Evolutionary conservation across 352 stramenopile species (phyloP), one percentile per base, ranked within the genome.

Genomic region (Phytophthora fragariae): DNA sequence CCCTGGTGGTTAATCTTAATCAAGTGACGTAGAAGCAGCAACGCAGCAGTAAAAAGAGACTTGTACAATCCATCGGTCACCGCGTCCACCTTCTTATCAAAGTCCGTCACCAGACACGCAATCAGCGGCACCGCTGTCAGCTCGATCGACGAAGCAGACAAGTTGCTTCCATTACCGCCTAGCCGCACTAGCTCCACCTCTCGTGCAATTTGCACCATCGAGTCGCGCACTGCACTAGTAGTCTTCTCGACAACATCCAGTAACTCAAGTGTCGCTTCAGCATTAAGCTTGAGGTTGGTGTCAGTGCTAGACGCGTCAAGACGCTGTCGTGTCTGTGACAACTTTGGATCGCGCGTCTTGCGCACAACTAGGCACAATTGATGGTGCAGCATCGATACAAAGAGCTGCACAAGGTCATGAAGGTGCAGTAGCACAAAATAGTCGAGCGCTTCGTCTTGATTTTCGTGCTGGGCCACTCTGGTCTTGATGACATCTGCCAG

Each of bases 371-470:
- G 56, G 49, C 77, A 84, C 19, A 91, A 70, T 29, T 93, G 86
- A 49, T 93, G 86, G 37, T 93, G 86, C 4, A 93, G 66, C 86
- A 93, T 93, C 15, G 86, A 88, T 10, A 91, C 83, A 12, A 93
- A 65, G n/a, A 93, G 76, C 52, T 87, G 73, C 17, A 88, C 75
- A 10, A 92, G 68, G 54, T 83, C 65, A 29, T 81, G 69, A 2
- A 92, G 53, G 60, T 93, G 83, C 9, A 73, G 44, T 47, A 92
- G 46, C 41, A 83, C 79, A 56, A 91, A 82, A 44, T 82, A 75
- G 54, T 93, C 86, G 8, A 93, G 73, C 9, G 61, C 24, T 44
- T 82, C 65, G 55, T 82, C 62, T 10, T 72, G 53, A 27, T 31
- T 65, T 53, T 82, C 79, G 39, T 84, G 71, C n/a, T 78, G 77